These are phyloP conservation scores for Amanita subjunquillea DNA, from an alignment of 768 basidiomycete genomes.

Conservation along the genomic window DNA sequence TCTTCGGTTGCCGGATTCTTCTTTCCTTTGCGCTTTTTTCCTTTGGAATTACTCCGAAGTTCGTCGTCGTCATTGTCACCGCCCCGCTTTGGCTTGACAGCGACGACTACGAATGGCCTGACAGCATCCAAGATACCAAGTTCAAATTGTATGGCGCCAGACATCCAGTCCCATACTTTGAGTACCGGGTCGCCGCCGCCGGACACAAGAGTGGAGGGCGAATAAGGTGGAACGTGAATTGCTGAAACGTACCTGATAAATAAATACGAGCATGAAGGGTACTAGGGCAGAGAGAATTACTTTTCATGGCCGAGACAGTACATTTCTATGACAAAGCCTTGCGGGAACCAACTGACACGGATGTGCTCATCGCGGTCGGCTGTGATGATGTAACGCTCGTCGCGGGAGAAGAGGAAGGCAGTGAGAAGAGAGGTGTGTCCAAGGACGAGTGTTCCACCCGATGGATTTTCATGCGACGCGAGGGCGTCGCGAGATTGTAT, in stretches of 20 bases:
- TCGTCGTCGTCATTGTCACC: constrained; percentile 19
- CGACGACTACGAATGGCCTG: constrained; percentile 37
- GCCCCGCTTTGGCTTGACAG: constrained; percentile 20
- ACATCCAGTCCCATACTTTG: constrained; percentile 75
- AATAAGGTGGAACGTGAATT: constrained; percentile 51
- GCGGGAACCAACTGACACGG: constrained; percentile 81
- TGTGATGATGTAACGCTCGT: constrained; percentile 72
- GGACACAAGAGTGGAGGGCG: constrained; percentile 50
- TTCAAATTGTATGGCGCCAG: constrained; percentile 41
- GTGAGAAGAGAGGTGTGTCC: constrained; percentile 89
- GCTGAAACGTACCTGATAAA: constrained; percentile 72
- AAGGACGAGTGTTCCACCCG: constrained; percentile 59
- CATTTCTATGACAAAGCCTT: constrained; percentile 76
- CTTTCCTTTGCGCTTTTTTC: constrained; percentile 14
- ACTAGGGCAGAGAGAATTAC: constrained; percentile 29
- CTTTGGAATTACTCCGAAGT: constrained; percentile 11
- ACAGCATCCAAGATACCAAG: constrained; percentile 40
- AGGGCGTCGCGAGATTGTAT: constrained; percentile 28
- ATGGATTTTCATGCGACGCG: constrained; percentile 60
- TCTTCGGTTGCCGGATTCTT: constrained; percentile 13
- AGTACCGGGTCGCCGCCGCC: constrained; percentile 80
- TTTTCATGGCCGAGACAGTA: constrained; percentile 81
- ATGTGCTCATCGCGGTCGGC: constrained; percentile 96
- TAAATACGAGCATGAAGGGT: not conserved
- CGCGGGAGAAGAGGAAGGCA: constrained; percentile 51